Evolutionary conservation across 2,329 filamentous ascomycete species (phyloP), one percentile per base, ranked within the genome.

Genomic region (Fusarium buxicola): DNA sequence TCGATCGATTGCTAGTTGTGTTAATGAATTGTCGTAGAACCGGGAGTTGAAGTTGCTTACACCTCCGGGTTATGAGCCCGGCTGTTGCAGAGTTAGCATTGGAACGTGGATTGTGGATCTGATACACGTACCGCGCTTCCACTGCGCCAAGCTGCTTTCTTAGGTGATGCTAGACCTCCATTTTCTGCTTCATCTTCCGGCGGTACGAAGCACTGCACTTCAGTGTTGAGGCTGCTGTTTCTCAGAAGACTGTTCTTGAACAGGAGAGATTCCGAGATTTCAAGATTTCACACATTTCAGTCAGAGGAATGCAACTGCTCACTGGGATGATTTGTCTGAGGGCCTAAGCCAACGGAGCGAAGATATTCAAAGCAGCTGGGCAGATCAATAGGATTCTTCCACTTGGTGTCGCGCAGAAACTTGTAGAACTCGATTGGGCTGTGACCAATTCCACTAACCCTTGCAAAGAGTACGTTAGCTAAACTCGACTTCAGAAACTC

Each of bases 61-160:
- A 59, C 62, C 62, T 65, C 62, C 62, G 62, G 62, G 61, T 65
- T 65, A 64, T 64, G 61, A 64, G 61, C 61, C 60, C 62, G 62
- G 62, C 61, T 64, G 28, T 4, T 35, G 10, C n/a, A 21, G n/a
- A 21, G 39, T 63, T 59, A 63, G 60, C 46, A 24, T 3, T 27
- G 30, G 10, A n/a, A 21, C 8, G 6, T 9, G 5, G 1, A 2
- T 9, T 32, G 24, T 44, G 13, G 32, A 38, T 18, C 28, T 47
- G 15, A 43, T 24, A 63, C 7, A 40, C 60, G 32, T 63, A 63
- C 60, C 60, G 62, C 61, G 62, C 62, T 65, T 63, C 61, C 62
- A 51, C 62, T 65, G 62, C 61, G 62, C 62, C 62, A 65, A 65
- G 49, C 57, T 65, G 61, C 62, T 65, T 65, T 55, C 55, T 53